Evolutionary conservation across 345 rosid species (phyloP).

Genomic region (Rubroshorea leprosula): DNA sequence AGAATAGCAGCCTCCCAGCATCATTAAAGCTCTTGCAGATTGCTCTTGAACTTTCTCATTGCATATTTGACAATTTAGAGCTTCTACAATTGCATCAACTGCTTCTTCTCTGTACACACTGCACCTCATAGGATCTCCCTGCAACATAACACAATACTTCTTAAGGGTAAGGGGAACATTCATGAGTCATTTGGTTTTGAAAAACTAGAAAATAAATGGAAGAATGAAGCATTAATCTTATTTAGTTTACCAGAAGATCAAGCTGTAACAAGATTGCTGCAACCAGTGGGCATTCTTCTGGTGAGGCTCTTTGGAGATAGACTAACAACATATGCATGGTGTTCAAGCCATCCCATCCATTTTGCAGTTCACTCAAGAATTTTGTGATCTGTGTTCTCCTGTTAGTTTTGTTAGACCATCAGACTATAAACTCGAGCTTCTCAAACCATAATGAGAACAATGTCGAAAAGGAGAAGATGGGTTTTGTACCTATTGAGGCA

Average conservation of each 20-base stretch:
- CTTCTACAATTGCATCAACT: conserved; percentile 36
- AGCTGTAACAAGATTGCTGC: conserved; percentile 57
- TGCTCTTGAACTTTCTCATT: conserved; percentile 42
- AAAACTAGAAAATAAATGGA: neutral
- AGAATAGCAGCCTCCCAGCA: conserved; percentile 45
- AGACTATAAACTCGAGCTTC: conserved; percentile 1
- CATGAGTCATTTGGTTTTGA: neutral
- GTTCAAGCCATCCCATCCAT: conserved; percentile 45
- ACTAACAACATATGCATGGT: conserved; percentile 48
- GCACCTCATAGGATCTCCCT: conserved; percentile 45
- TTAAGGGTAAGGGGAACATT: neutral
- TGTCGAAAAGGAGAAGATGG: neutral
- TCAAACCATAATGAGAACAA: neutral
- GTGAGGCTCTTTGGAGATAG: conserved; percentile 38
- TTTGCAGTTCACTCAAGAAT: conserved; percentile 30
- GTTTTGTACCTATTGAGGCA: conserved; percentile 40
- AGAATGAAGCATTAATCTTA: neutral
- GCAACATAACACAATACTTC: conserved; percentile 24
- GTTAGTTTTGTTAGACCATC: conserved; percentile 11
- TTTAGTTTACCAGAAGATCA: conserved; percentile 46
- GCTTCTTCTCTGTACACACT: conserved; percentile 64
- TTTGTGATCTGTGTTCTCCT: conserved; percentile 38
- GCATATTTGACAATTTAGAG: conserved; percentile 33
- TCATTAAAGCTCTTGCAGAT: conserved; percentile 44
- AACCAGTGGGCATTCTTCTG: conserved; percentile 43